These are phyloP conservation scores for Pyrenochaeta sp. DNA, from an alignment of 2,329 filamentous ascomycete genomes.

Conservation along the genomic window DNA sequence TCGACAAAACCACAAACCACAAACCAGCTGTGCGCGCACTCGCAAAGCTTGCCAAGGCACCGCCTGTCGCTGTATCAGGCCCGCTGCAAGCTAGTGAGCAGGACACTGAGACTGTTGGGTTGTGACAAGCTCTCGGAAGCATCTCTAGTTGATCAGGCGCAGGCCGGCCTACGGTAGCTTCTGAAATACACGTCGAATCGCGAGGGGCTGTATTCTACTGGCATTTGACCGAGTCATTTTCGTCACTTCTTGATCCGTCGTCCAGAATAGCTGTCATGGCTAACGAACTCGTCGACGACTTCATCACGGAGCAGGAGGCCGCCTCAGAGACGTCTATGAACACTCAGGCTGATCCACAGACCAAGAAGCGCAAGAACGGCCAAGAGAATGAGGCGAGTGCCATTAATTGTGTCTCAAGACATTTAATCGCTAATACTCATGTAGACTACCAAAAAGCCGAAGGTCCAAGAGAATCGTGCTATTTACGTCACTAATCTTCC, in stretches of 20 bases:
- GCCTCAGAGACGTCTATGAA: conserved; percentile 9
- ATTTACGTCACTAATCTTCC: conserved; percentile 93
- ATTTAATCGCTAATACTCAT: conserved; percentile 16
- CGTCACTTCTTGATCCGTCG: background rate
- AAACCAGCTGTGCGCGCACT: background rate
- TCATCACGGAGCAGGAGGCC: conserved; percentile 19
- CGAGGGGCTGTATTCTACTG: conserved; percentile 2
- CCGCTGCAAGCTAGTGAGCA: background rate
- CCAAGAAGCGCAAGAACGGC: conserved; percentile 37
- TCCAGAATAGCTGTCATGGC: conserved; percentile 12
- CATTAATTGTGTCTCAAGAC: conserved; percentile 49
- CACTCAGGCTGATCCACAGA: conserved; percentile 7
- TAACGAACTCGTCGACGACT: conserved; percentile 18
- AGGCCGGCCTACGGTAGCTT: conserved; percentile 2
- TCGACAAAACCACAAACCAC: conserved; percentile 6
- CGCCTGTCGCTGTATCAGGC: background rate
- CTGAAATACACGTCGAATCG: conserved; percentile 1
- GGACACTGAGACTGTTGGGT: background rate
- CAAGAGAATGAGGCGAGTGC: conserved; percentile 29
- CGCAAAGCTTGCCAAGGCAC: background rate
- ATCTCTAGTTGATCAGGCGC: conserved; percentile 1
- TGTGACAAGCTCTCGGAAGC: conserved; percentile 1
- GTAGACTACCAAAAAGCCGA: conserved; percentile 38
- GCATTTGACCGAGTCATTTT: background rate
- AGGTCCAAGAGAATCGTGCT: conserved; percentile 75